Base-by-base conservation (phyloP, 345 rosid genomes). In the Brassica nigra region DNA sequence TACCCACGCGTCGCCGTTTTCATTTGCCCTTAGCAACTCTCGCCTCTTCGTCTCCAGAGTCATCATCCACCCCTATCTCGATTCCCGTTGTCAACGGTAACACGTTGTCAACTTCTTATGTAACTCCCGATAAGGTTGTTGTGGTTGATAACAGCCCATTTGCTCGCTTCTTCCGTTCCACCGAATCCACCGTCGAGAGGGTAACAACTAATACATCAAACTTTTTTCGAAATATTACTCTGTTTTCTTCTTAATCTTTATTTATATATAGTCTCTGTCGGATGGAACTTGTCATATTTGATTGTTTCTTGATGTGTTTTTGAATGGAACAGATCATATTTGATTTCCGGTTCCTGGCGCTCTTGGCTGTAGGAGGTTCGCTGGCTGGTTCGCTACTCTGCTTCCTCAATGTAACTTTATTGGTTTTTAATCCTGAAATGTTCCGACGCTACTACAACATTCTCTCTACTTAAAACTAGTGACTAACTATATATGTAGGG, bases 291-390 rank as follows among this genome's bases (percentile, higher is more conserved):
- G n/a, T 36, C 57, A 34, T 37, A 5, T 5, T 8, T 70, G 23
- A 12, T 14, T 42, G 54, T 8, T 8, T 66, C 3, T 55, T 67
- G 23, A 18, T 77, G 30, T 61, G 68, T 44, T 1, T 23, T 10
- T 68, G 69, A 10, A 47, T 75, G 52, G 76, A 54, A 62, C 97
- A 95, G 97, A 58, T 75, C 36, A 95, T 95, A 49, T 92, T 92
- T 76, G 91, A 95, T 83, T 95, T 95, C 78, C 95, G 97, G 6
- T 95, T 95, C 89, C 47, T 92, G 80, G 97, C 97, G 2, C 95
- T 92, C 70, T 75, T 89, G 27, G 97, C 97, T 5, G 74, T 95
- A 68, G 97, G 86, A 79, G 91, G 97, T 68, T 95, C 99, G 0
- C 73, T 91, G 74, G 99, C 97, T 36, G 98, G 97, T 71, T 92